Percentiles rank a stretch among this genome's conserved stretches.
Conservation (phyloP, 2,329 filamentous ascomycete genomes). For the Fusarium graminum region DNA sequence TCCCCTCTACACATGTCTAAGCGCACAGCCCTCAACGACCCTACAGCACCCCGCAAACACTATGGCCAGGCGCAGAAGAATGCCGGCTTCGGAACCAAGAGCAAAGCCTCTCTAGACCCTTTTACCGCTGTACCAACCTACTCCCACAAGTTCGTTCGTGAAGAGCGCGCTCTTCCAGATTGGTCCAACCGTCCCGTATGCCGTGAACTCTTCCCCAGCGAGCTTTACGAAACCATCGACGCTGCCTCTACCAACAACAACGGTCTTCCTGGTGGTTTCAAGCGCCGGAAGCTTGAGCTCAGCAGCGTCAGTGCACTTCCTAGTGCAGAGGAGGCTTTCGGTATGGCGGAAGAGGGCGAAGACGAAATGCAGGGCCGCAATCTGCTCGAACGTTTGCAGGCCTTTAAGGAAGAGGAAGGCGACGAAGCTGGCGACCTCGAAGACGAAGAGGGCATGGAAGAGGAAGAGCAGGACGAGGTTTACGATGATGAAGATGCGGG, state of each 20-base stretch:
- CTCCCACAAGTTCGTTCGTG: constrained; percentile 66
- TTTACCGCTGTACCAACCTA: constrained; percentile 71
- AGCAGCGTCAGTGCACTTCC: constrained; percentile 63
- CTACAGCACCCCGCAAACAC: constrained; percentile 56
- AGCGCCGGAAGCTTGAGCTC: constrained; percentile 60
- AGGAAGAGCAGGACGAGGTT: constrained; percentile 63
- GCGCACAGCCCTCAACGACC: constrained; percentile 58
- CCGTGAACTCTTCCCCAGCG: constrained; percentile 67
- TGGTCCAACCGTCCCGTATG: constrained; percentile 64
- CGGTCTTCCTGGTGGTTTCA: constrained; percentile 55
- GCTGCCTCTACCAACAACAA: constrained; percentile 53
- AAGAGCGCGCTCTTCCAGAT: constrained; percentile 67
- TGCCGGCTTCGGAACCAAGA: constrained; percentile 67
- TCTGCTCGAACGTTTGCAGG: constrained; percentile 61
- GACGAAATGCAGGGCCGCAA: constrained; percentile 53
- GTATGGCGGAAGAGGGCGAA: constrained; percentile 49
- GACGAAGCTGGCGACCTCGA: constrained; percentile 64
- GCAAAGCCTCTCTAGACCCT: constrained; percentile 68
- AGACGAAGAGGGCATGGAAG: constrained; percentile 63
- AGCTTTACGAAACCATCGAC: constrained; percentile 68
- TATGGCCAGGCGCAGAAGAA: constrained; percentile 72
- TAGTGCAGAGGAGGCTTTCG: constrained; percentile 65
- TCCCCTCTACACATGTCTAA: constrained; percentile 69
- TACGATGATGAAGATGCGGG: constrained; percentile 71
- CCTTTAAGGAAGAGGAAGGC: constrained; percentile 63